A percentile compares a stretch with the other conserved stretches of the same genome.
Conservation (phyloP, 345 rosid species). For the Punica granatum region DNA sequence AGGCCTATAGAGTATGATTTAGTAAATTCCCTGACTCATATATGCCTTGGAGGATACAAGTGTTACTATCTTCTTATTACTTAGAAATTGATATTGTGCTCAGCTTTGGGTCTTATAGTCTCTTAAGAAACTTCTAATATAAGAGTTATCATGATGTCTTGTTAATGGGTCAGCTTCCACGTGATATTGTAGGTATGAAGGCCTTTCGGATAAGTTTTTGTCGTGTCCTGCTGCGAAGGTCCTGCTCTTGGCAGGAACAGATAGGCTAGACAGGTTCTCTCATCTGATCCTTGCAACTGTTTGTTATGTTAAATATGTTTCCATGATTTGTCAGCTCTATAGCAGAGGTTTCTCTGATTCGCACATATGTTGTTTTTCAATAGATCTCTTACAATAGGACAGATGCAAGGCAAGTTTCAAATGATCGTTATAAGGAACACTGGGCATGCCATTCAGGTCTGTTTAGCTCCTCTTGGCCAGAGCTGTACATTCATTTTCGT, state of each 20-base stretch:
- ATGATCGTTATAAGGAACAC: conserved; percentile 93
- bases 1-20: neutral
- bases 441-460: conserved; percentile 96
- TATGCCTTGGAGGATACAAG: neutral
- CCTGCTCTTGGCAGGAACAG: conserved; percentile 82
- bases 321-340: neutral
- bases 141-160: neutral
- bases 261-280: conserved; percentile 74
- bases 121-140: neutral
- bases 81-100: neutral
- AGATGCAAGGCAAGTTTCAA: conserved; percentile 99
- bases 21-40: neutral
- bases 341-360: neutral
- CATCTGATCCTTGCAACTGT: neutral
- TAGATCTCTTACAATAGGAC: conserved; percentile 91
- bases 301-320: neutral
- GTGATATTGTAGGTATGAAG: conserved; percentile 70
- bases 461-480: neutral
- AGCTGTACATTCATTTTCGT: neutral
- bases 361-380: neutral
- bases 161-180: neutral
- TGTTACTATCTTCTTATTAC: neutral
- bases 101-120: neutral
- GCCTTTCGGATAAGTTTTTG: conserved; percentile 84
- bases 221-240: conserved; percentile 82